Evolutionary conservation across 108 stramenopile genomes (phyloP).

Genomic region (Ochromonas danica): DNA sequence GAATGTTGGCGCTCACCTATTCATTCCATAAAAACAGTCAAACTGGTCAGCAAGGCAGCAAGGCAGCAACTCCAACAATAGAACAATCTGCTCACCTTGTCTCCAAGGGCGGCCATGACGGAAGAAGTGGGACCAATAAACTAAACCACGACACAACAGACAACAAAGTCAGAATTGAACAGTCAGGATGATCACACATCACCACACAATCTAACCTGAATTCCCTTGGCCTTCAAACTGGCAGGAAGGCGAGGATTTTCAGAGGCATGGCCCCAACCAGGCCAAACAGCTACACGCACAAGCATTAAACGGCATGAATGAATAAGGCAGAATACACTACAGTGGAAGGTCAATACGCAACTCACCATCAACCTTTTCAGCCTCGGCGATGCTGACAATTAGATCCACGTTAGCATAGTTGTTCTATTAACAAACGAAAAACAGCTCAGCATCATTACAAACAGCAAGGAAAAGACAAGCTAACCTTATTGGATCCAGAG

Average conservation of each 20-base stretch:
- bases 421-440: slow-evolving; percentile 59
- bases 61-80: no score
- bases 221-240: slow-evolving; percentile 65
- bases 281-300: no score
- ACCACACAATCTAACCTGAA: no score
- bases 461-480: not conserved
- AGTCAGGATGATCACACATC: no score
- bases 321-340: no score
- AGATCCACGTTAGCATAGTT: slow-evolving; percentile 92
- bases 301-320: no score
- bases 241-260: slow-evolving; percentile 83
- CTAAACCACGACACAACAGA: no score
- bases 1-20: slow-evolving; percentile 89
- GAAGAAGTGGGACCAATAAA: slow-evolving; percentile 89
- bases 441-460: not conserved
- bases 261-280: slow-evolving; percentile 90
- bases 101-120: slow-evolving; percentile 89
- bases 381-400: slow-evolving; percentile 72
- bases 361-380: slow-evolving; percentile 82
- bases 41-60: no score
- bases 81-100: no score
- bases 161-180: no score
- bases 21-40: no score
- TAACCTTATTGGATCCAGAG: slow-evolving; percentile 8
- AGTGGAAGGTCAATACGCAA: no score